Percentiles rank a stretch among this genome's conserved stretches.
Conservation (phyloP, 1,139 yeast species). For the Lizanozyma gosingica region DNA sequence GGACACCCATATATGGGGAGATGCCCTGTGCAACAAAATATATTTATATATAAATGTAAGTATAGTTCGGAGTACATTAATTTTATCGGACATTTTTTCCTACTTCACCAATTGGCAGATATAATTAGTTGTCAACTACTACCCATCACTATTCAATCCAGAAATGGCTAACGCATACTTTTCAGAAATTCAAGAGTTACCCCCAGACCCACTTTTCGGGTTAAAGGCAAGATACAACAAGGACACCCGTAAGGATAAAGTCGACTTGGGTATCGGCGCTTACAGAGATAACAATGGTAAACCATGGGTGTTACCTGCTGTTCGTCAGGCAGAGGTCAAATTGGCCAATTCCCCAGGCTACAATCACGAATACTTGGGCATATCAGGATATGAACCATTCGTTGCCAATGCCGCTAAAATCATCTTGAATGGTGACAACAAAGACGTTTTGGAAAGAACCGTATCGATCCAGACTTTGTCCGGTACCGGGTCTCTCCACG, state of each 20-base stretch:
- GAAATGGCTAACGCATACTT: slow-evolving; percentile 9
- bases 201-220: slow-evolving; percentile 78
- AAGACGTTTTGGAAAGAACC: slow-evolving; percentile 47
- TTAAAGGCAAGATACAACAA: slow-evolving; percentile 65
- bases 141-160: too few relatives aligned
- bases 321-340: slow-evolving; percentile 56
- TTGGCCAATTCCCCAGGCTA: slow-evolving; percentile 42
- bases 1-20: too few relatives aligned
- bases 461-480: slow-evolving; percentile 81
- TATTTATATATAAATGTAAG: too few relatives aligned
- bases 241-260: slow-evolving; percentile 61
- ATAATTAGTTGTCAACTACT: too few relatives aligned
- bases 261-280: slow-evolving; percentile 93
- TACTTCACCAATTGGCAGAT: not conserved
- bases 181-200: slow-evolving; percentile 47
- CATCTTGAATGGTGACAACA: slow-evolving; percentile 60
- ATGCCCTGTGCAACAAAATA: too few relatives aligned
- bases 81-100: not conserved
- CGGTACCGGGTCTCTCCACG: slow-evolving; percentile 93
- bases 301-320: slow-evolving; percentile 92
- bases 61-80: too few relatives aligned
- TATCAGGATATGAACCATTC: slow-evolving; percentile 68
- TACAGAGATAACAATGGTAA: slow-evolving; percentile 89
- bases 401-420: slow-evolving; percentile 69
- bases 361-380: slow-evolving; percentile 89